A percentile compares a stretch with the other conserved stretches of the same genome.
phyloP scores from a whole-genome alignment of 345 rosid genomes.

The Turnera subulata region DNA sequence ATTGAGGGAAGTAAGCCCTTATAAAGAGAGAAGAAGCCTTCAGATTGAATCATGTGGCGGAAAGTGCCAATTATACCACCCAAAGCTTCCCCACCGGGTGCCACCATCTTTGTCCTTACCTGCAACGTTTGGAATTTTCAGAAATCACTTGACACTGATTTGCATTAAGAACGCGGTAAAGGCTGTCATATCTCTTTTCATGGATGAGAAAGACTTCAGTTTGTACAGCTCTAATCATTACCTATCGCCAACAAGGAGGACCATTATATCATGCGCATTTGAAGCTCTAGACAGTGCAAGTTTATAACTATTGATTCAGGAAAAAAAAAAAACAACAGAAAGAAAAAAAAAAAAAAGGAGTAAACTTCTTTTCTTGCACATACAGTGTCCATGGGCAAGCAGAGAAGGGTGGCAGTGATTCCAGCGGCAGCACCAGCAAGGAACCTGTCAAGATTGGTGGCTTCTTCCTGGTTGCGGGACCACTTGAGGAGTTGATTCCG shows the following conservation, averaged over 20 bases:
- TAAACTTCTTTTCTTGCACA: constrained; percentile 18
- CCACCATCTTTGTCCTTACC: constrained; percentile 81
- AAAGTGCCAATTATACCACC: constrained; percentile 81
- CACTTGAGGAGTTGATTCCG: constrained; percentile 57
- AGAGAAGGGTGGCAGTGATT: constrained; percentile 79
- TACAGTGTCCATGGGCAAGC: constrained; percentile 97
- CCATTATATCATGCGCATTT: neutral
- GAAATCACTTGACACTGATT: neutral
- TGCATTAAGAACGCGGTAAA: neutral
- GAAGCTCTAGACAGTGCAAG: neutral
- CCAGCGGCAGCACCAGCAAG: constrained; percentile 96
- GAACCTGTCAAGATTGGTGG: constrained; percentile 81
- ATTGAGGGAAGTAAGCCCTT: constrained; percentile 81
- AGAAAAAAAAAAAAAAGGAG: neutral
- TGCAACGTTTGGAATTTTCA: constrained; percentile 22
- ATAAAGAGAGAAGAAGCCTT: constrained; percentile 87
- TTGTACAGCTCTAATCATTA: neutral
- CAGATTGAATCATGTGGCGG: constrained; percentile 65
- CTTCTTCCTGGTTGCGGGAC: constrained; percentile 66
- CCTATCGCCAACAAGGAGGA: neutral
- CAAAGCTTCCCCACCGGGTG: constrained; percentile 89
- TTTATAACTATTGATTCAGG: too few relatives aligned
- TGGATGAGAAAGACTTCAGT: neutral
- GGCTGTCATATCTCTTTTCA: neutral
- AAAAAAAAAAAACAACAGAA: neutral